Percentiles rank a stretch among this genome's conserved stretches.
phyloP scores from a whole-genome alignment of 768 basidiomycete genomes.

The Psilocybe azurescens region DNA sequence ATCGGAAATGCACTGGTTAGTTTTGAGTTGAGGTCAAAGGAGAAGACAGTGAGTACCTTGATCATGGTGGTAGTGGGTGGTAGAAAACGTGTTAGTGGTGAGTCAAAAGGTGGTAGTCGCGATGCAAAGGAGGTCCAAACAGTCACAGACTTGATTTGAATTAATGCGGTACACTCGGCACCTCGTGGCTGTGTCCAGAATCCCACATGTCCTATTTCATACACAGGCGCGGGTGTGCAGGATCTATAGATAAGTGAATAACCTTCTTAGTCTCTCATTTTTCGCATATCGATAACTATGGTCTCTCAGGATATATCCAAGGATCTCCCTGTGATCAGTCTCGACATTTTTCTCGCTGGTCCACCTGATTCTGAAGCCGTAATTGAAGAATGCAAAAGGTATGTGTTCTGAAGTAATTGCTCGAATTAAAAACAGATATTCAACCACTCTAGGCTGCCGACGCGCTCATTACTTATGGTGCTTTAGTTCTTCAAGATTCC shows the following conservation, averaged over 20 bases:
- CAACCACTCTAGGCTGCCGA: slow-evolving; percentile 66
- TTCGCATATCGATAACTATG: slow-evolving; percentile 28
- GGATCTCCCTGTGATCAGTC: slow-evolving; percentile 76
- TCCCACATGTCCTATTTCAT: slow-evolving; percentile 14
- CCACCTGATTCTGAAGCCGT: slow-evolving; percentile 51
- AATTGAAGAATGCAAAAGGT: slow-evolving; percentile 72
- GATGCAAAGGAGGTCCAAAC: slow-evolving; percentile 29
- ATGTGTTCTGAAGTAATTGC: slow-evolving; percentile 3
- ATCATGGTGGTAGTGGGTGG: slow-evolving; percentile 45
- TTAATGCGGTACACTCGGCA: slow-evolving; percentile 21
- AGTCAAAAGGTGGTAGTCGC: slow-evolving; percentile 38
- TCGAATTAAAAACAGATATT: neutral
- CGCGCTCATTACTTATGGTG: slow-evolving; percentile 84
- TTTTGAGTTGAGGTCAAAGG: neutral
- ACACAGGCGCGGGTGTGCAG: neutral
- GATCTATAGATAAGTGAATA: neutral
- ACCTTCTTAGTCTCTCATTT: neutral
- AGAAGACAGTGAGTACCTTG: slow-evolving; percentile 37
- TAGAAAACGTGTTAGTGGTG: slow-evolving; percentile 33
- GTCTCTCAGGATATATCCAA: slow-evolving; percentile 44
- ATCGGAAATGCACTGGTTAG: slow-evolving; percentile 2
- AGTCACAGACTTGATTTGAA: slow-evolving; percentile 29
- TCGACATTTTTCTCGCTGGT: slow-evolving; percentile 69
- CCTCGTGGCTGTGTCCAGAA: slow-evolving; percentile 29
- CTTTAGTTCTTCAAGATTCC: slow-evolving; percentile 84